Evolutionary conservation across 208 protist genomes (phyloP).

Genomic region (Crithidia bombi): DNA sequence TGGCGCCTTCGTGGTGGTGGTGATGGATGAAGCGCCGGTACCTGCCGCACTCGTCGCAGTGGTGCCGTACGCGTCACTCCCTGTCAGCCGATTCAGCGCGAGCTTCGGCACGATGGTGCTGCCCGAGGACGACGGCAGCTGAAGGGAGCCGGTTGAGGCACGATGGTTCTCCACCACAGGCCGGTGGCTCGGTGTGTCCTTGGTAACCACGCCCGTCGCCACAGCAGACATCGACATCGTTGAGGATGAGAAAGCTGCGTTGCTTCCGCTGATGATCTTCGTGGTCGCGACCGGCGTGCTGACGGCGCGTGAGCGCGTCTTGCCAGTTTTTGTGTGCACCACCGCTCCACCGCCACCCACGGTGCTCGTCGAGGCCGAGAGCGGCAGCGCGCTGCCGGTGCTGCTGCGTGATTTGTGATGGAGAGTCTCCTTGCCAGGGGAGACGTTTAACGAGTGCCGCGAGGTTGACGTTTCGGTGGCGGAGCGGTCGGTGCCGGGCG

Average conservation of each 20-base stretch:
- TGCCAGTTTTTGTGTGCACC: not conserved
- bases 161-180: not conserved
- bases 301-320: not conserved
- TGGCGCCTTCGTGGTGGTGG: not conserved
- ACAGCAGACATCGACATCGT: not conserved
- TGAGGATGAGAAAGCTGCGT: not conserved
- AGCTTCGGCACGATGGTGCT: constrained; percentile 14
- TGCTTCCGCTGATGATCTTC: not conserved
- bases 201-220: not conserved
- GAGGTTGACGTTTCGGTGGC: constrained; percentile 13
- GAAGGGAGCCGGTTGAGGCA: not conserved
- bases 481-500: constrained; percentile 6
- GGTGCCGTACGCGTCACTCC: not conserved
- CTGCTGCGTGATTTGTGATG: constrained; percentile 5
- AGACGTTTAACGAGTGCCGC: not conserved
- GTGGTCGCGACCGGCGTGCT: not conserved
- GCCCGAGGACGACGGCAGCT: not conserved
- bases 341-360: not conserved
- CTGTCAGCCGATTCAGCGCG: not conserved
- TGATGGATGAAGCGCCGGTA: not conserved
- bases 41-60: not conserved
- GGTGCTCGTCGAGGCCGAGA: not conserved
- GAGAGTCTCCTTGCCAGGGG: not conserved
- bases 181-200: constrained; percentile 5
- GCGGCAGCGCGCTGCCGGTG: constrained; percentile 2